Evolutionary conservation across 2,329 filamentous ascomycete species (phyloP).

Genomic region (Pseudonectria foliicola): DNA sequence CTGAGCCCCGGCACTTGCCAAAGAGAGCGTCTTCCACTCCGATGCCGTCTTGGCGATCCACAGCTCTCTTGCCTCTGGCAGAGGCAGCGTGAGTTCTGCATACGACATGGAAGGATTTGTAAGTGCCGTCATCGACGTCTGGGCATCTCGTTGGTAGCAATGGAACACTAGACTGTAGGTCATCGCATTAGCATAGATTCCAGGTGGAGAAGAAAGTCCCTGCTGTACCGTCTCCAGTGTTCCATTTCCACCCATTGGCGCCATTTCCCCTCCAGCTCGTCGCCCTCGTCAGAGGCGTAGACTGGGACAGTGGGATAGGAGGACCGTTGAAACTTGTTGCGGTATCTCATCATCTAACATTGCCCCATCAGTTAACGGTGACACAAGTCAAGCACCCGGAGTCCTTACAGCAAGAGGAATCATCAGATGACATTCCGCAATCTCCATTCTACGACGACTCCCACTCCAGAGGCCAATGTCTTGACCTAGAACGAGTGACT

Average conservation of each 20-base stretch:
- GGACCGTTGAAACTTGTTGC: slow-evolving; percentile 51
- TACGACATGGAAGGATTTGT: slow-evolving; percentile 62
- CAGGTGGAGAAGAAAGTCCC: not conserved
- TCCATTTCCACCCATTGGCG: slow-evolving; percentile 56
- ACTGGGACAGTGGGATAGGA: slow-evolving; percentile 46
- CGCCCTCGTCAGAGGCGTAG: slow-evolving; percentile 46
- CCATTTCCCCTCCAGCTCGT: slow-evolving; percentile 58
- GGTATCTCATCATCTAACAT: slow-evolving; percentile 44
- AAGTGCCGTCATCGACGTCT: slow-evolving; percentile 60
- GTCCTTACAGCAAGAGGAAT: slow-evolving; percentile 38
- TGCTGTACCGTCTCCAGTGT: slow-evolving; percentile 52
- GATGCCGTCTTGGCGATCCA: slow-evolving; percentile 59
- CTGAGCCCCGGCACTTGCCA: slow-evolving; percentile 33
- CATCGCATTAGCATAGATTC: slow-evolving; percentile 5
- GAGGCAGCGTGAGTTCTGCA: slow-evolving; percentile 57
- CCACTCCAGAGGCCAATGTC: slow-evolving; percentile 49
- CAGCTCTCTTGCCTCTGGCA: slow-evolving; percentile 54
- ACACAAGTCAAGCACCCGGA: too few species aligned
- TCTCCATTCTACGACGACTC: slow-evolving; percentile 49
- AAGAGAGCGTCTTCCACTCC: slow-evolving; percentile 57
- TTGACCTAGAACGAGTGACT: slow-evolving; percentile 41
- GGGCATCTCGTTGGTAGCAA: slow-evolving; percentile 57
- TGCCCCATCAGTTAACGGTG: slow-evolving; percentile 9
- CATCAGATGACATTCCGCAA: slow-evolving; percentile 42
- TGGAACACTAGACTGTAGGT: slow-evolving; percentile 51